Evolutionary conservation across 2,329 filamentous ascomycete species (phyloP).

Genomic region (Botrytis tulipae): DNA sequence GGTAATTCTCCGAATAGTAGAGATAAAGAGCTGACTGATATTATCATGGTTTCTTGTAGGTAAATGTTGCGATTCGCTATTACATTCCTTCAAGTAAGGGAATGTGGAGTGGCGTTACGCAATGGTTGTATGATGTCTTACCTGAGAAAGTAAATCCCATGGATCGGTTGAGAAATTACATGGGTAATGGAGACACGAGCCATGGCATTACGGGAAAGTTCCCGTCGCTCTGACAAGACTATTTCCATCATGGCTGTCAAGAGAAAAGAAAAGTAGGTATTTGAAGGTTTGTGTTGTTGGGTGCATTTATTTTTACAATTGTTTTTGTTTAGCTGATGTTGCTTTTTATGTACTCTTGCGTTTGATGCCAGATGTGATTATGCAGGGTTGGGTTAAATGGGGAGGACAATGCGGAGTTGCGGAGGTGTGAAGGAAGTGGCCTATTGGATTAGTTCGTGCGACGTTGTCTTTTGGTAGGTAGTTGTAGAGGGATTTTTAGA

Average conservation of each 20-base stretch:
- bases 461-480: not conserved
- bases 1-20: not conserved
- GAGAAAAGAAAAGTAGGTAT: not conserved
- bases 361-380: not conserved
- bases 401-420: not conserved
- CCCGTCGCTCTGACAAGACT: not conserved
- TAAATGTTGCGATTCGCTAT: not conserved
- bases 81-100: not conserved
- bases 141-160: not conserved
- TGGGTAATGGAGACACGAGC: slow-evolving; percentile 2
- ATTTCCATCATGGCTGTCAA: not conserved
- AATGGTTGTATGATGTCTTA: not conserved
- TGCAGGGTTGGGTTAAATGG: not conserved
- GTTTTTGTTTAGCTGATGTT: not conserved
- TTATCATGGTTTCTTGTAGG: not conserved
- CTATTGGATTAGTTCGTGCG: not conserved
- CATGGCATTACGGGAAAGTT: not conserved
- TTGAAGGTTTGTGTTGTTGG: not conserved
- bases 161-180: not conserved
- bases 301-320: not conserved
- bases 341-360: not conserved
- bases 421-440: not conserved
- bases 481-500: not conserved
- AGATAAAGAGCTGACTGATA: slow-evolving; percentile 11
- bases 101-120: slow-evolving; percentile 1